Evolutionary conservation across 2,329 filamentous ascomycete species (phyloP).

Genomic region (Furcasterigmium sp.): DNA sequence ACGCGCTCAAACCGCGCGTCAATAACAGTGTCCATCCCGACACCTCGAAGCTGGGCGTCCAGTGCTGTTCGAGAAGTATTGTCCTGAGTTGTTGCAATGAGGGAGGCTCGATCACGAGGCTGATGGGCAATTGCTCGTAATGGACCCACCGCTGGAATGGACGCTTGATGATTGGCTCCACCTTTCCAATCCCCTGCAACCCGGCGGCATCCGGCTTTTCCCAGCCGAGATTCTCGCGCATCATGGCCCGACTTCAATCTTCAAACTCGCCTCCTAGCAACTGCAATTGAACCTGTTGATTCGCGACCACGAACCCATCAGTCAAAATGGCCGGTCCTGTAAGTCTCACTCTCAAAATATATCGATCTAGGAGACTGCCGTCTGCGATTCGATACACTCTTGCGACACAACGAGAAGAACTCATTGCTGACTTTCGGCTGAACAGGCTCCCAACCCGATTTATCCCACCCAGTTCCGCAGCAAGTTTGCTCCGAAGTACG

Average conservation of each 20-base stretch:
- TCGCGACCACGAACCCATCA: constrained; percentile 20
- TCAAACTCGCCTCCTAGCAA: constrained; percentile 10
- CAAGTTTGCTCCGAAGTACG: constrained; percentile 62
- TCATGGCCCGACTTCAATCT: constrained; percentile 7
- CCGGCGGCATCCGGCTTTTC: constrained; percentile 13
- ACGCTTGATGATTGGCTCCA: constrained; percentile 6
- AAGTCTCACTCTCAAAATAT: constrained; percentile 14
- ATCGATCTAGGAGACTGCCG: no score
- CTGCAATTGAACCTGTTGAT: constrained; percentile 29
- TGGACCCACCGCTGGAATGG: not conserved
- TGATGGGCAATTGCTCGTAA: not conserved
- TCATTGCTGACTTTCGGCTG: not conserved
- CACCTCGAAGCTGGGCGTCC: no score
- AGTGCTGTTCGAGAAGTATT: no score
- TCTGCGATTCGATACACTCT: no score
- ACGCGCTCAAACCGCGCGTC: constrained; percentile 60
- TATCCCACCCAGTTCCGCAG: constrained; percentile 26
- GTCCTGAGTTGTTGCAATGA: no score
- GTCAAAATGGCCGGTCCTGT: constrained; percentile 36
- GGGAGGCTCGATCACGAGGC: not conserved
- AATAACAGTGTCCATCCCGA: constrained; percentile 57
- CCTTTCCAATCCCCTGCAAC: constrained; percentile 1
- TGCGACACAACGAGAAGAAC: no score
- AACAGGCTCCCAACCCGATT: constrained; percentile 4
- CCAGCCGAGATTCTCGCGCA: constrained; percentile 13